These are phyloP conservation scores for Candida ovalis DNA, from an alignment of 805 yeast genomes.

Conservation along the genomic window DNA sequence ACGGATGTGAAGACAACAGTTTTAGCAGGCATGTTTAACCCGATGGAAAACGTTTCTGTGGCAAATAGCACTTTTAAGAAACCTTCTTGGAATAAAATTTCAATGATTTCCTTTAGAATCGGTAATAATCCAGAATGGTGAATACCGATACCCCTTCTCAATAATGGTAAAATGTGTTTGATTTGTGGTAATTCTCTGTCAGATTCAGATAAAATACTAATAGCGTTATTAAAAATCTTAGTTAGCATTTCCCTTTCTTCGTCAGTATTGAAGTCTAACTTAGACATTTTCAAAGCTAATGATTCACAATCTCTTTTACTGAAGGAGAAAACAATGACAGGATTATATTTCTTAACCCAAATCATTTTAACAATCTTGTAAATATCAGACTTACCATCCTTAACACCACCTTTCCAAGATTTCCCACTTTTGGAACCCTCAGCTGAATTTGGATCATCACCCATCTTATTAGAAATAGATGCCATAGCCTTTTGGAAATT, in stretches of 20 bases:
- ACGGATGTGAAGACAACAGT: constrained; percentile 98
- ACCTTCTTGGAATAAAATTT: constrained; percentile 95
- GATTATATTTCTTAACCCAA: constrained; percentile 93
- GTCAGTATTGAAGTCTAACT: constrained; percentile 87
- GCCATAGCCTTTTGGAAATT: constrained; percentile 99
- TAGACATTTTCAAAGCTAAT: constrained; percentile 91
- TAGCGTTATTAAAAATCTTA: constrained; percentile 87
- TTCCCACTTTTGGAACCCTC: constrained; percentile 58
- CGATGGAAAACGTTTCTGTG: constrained; percentile 97
- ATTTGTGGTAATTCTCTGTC: constrained; percentile 95
- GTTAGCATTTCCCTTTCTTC: constrained; percentile 91
- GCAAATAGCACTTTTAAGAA: constrained; percentile 91
- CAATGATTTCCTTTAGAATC: constrained; percentile 88
- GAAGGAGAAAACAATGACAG: constrained; percentile 98
- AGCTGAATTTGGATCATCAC: constrained; percentile 73
- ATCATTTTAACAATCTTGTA: constrained; percentile 97
- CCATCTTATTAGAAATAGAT: constrained; percentile 73
- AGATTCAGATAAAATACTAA: constrained; percentile 79
- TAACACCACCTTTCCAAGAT: constrained; percentile 82
- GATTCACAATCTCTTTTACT: constrained; percentile 96
- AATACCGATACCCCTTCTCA: constrained; percentile 95
- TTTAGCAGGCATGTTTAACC: constrained; percentile 98
- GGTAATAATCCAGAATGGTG: constrained; percentile 97
- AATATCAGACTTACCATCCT: constrained; percentile 67
- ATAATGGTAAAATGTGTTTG: constrained; percentile 80